phyloP scores from a whole-genome alignment of 2,329 filamentous ascomycete genomes.

The Cladosporium sp. region DNA sequence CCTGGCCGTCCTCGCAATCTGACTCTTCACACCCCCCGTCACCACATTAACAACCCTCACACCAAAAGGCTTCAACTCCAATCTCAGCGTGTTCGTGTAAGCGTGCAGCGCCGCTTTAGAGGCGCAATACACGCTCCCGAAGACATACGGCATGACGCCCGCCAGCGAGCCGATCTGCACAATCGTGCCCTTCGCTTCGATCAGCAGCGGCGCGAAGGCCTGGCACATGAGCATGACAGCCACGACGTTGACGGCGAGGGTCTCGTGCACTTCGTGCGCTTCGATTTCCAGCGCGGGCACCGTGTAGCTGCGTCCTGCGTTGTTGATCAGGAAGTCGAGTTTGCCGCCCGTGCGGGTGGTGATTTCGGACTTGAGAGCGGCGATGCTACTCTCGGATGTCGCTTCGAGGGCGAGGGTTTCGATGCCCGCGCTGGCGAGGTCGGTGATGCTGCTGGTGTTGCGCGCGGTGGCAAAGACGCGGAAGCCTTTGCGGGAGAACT shows the following conservation, averaged over 20 bases:
- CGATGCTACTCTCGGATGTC: conserved; percentile 47
- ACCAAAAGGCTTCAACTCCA: conserved; percentile 52
- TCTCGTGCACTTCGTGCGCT: conserved; percentile 41
- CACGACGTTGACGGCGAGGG: conserved; percentile 55
- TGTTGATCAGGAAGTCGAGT: conserved; percentile 57
- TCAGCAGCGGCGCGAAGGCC: conserved; percentile 52
- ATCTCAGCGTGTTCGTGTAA: conserved; percentile 55
- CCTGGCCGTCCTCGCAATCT: conserved; percentile 52
- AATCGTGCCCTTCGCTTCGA: conserved; percentile 41
- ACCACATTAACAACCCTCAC: conserved; percentile 47
- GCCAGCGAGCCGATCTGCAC: conserved; percentile 37
- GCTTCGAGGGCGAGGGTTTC: conserved; percentile 54
- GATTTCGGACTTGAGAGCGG: conserved; percentile 44
- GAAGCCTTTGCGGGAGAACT: conserved; percentile 52
- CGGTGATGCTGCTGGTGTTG: conserved; percentile 45
- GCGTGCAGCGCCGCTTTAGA: conserved; percentile 57
- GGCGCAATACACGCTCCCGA: conserved; percentile 50
- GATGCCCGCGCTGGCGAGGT: conserved; percentile 48
- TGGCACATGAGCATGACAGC: conserved; percentile 56
- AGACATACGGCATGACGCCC: conserved; percentile 41
- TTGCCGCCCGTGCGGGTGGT: conserved; percentile 43
- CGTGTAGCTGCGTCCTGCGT: conserved; percentile 55
- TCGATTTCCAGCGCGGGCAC: conserved; percentile 55
- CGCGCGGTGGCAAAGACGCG: conserved; percentile 58
- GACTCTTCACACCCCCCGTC: conserved; percentile 58